Conservation (phyloP, 2,329 filamentous ascomycete genomes). For the Nannizzia gypsea region DNA sequence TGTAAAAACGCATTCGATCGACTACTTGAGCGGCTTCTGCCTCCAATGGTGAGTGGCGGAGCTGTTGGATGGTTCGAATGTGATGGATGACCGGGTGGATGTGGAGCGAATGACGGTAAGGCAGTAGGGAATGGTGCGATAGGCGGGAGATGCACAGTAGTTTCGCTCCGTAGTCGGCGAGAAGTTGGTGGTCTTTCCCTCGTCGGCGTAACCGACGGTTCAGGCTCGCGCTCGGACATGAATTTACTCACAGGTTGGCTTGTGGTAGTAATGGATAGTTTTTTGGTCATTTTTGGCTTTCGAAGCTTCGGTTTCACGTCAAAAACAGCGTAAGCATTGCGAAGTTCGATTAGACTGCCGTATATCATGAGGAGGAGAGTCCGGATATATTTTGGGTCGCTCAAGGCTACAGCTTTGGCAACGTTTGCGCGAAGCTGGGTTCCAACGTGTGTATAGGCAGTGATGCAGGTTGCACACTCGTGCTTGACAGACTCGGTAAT, state of each 20-base stretch:
- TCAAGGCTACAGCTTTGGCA: slow-evolving; percentile 42
- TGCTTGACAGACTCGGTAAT: slow-evolving; percentile 33
- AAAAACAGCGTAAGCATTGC: slow-evolving; percentile 41
- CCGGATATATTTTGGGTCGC: slow-evolving; percentile 46
- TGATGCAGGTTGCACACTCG: slow-evolving; percentile 40
- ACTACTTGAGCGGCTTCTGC: slow-evolving; percentile 38
- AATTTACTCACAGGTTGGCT: slow-evolving; percentile 19
- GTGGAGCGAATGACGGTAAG: slow-evolving; percentile 19
- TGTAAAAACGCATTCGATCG: slow-evolving; percentile 44
- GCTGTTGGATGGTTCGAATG: slow-evolving; percentile 8
- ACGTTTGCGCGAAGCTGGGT: slow-evolving; percentile 39
- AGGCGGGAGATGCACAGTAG: slow-evolving; percentile 38
- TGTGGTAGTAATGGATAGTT: slow-evolving; percentile 7
- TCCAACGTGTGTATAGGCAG: slow-evolving; percentile 39
- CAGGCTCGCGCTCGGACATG: slow-evolving; percentile 21
- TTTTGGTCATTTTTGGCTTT: slow-evolving; percentile 14
- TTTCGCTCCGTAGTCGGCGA: slow-evolving; percentile 40
- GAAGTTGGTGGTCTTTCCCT: slow-evolving; percentile 32
- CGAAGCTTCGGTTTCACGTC: slow-evolving; percentile 25
- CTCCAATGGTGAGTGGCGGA: slow-evolving; percentile 24
- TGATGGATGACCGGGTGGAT: slow-evolving; percentile 15
- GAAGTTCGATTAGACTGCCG: slow-evolving; percentile 46
- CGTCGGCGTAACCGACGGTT: slow-evolving; percentile 34
- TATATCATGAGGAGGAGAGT: slow-evolving; percentile 49
- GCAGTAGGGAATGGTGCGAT: slow-evolving; percentile 23